Evolutionary conservation across 139 green algal species (phyloP).

Genomic region (Chlamydomonas sp.): DNA sequence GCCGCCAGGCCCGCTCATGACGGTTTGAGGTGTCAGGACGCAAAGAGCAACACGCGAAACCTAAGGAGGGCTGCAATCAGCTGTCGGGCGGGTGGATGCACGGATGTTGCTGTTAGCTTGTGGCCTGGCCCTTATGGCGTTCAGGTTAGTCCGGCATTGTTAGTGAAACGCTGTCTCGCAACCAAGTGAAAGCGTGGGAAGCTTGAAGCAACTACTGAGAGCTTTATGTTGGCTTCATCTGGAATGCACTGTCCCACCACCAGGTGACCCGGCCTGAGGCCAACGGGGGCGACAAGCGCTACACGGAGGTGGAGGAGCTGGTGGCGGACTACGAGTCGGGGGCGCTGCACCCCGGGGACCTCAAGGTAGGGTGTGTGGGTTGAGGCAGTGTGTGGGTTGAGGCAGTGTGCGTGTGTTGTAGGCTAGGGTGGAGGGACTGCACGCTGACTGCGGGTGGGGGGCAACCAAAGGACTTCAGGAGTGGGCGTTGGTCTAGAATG

Average conservation of each 20-base stretch:
- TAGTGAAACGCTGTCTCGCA: too few species aligned
- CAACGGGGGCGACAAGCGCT: slow-evolving; percentile 89
- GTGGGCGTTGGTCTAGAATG: too few species aligned
- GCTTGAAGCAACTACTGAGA: too few species aligned
- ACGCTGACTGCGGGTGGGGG: slow-evolving; percentile 84
- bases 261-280: slow-evolving; percentile 68
- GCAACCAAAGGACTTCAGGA: neutral
- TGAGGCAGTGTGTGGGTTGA: neutral
- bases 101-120: too few species aligned
- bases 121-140: too few species aligned
- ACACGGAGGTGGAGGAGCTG: slow-evolving; percentile 80
- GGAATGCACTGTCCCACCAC: neutral
- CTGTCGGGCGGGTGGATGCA: too few species aligned
- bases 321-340: slow-evolving; percentile 85
- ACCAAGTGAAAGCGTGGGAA: too few species aligned
- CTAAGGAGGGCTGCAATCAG: too few species aligned
- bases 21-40: too few species aligned
- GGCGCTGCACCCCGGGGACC: slow-evolving; percentile 75
- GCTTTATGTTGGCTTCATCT: too few species aligned
- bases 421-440: slow-evolving; percentile 72
- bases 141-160: too few species aligned
- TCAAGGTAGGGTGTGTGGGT: slow-evolving; percentile 1
- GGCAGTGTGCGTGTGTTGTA: neutral
- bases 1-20: neutral
- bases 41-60: too few species aligned